Evolutionary conservation across 352 stramenopile genomes (phyloP).

Genomic region (Salisapilia sapeloensis): DNA sequence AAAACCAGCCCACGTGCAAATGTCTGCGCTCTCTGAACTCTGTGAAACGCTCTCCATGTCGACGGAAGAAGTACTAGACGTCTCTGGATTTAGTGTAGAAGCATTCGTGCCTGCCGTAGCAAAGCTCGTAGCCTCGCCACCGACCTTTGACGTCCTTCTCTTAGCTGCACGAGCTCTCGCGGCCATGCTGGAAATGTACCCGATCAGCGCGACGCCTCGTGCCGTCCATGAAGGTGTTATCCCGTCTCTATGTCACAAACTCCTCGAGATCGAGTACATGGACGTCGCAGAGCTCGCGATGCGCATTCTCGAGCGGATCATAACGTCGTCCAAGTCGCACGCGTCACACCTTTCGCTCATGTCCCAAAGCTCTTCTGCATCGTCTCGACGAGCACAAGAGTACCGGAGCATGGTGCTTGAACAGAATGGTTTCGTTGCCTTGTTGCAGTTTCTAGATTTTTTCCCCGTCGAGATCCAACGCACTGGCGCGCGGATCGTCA

Average conservation of each 20-base stretch:
- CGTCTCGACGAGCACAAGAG: constrained; percentile 8
- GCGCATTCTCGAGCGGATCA: constrained; percentile 45
- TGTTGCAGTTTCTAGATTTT: constrained; percentile 72
- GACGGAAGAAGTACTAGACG: constrained; percentile 35
- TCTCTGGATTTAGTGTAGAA: constrained; percentile 50
- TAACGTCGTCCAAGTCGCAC: constrained; percentile 9
- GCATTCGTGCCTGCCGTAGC: constrained; percentile 27
- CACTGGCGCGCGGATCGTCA: constrained; percentile 28
- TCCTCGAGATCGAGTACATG: constrained; percentile 73
- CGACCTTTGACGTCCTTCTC: constrained; percentile 47
- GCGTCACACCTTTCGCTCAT: constrained; percentile 1
- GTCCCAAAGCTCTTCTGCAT: neutral
- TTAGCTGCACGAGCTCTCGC: constrained; percentile 31
- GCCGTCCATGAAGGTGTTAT: constrained; percentile 24
- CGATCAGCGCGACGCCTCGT: constrained; percentile 15
- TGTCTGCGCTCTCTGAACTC: constrained; percentile 31
- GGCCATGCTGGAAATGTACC: constrained; percentile 36
- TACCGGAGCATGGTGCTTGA: constrained; percentile 24
- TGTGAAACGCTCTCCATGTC: constrained; percentile 57
- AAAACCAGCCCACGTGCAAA: constrained; percentile 16
- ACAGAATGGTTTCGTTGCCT: constrained; percentile 41
- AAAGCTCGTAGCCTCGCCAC: constrained; percentile 15
- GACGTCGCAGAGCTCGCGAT: constrained; percentile 55
- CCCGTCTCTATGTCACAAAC: constrained; percentile 38
- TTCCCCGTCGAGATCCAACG: constrained; percentile 63